Evolutionary conservation across 257 asterid genomes (phyloP).

Genomic region (Ophiorrhiza pumila): DNA sequence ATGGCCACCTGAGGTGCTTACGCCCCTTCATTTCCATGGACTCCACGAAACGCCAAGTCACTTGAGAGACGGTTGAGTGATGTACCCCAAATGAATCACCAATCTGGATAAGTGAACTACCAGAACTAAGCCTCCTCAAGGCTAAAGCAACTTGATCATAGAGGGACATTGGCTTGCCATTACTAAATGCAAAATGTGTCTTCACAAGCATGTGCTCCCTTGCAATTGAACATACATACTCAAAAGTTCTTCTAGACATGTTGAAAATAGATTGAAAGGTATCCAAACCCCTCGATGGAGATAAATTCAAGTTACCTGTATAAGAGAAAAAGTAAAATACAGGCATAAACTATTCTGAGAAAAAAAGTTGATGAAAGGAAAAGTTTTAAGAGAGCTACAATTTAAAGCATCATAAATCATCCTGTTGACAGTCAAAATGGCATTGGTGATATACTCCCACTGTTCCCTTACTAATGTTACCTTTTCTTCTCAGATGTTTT

Average conservation of each 20-base stretch:
- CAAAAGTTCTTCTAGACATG: slow-evolving; percentile 63
- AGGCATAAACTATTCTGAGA: background rate
- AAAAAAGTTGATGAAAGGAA: too few relatives aligned
- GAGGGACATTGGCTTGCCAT: slow-evolving; percentile 62
- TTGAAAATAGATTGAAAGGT: slow-evolving; percentile 45
- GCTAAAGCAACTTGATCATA: slow-evolving; percentile 83
- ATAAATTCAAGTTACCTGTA: slow-evolving; percentile 26
- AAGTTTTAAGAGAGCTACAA: background rate
- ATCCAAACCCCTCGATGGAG: slow-evolving; percentile 45
- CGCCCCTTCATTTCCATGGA: slow-evolving; percentile 64
- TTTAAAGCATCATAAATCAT: background rate
- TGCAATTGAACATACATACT: slow-evolving; percentile 67
- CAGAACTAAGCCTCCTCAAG: slow-evolving; percentile 64
- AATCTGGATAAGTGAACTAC: slow-evolving; percentile 62
- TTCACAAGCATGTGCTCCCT: slow-evolving; percentile 63
- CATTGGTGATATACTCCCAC: background rate
- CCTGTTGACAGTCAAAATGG: background rate
- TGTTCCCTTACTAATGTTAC: too few relatives aligned
- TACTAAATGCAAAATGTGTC: slow-evolving; percentile 52
- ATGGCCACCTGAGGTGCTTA: slow-evolving; percentile 76
- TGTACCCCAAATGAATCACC: slow-evolving; percentile 70
- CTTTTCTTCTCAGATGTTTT: background rate
- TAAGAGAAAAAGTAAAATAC: background rate
- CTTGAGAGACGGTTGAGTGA: slow-evolving; percentile 87
- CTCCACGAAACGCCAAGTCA: slow-evolving; percentile 89